Conservation (phyloP, 176 grass and related monocot species). For the Phoenix roebelenii region DNA sequence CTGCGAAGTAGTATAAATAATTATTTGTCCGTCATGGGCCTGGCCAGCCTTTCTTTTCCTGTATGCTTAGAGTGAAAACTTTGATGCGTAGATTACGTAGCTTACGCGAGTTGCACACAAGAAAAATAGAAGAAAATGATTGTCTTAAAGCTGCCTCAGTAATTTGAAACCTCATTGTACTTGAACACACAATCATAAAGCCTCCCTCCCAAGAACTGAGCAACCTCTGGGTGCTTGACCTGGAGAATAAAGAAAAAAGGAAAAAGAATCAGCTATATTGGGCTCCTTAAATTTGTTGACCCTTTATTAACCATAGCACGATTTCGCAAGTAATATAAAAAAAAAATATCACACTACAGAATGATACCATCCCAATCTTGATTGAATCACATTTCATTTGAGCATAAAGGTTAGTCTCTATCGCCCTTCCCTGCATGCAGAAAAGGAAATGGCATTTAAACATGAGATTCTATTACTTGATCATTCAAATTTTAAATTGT, state of each 20-base stretch:
- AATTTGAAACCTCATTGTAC: slow-evolving; percentile 61
- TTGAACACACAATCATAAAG: slow-evolving; percentile 98
- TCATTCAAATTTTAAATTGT: too few species aligned
- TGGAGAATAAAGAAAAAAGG: slow-evolving; percentile 16
- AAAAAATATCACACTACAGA: not conserved
- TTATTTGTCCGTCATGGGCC: too few species aligned
- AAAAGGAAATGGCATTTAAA: not conserved
- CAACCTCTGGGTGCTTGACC: slow-evolving; percentile 96
- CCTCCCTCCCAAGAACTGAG: slow-evolving; percentile 92
- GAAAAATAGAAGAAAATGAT: not conserved
- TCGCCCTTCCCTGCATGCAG: slow-evolving; percentile 65
- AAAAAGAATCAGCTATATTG: too few species aligned
- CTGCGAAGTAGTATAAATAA: too few species aligned
- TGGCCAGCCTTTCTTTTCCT: too few species aligned
- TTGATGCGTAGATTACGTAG: too few species aligned
- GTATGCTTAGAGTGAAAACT: too few species aligned
- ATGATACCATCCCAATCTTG: slow-evolving; percentile 85
- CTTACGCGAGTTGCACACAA: not conserved
- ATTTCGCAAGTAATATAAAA: not conserved
- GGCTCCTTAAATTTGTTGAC: too few species aligned
- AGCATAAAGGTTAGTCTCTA: slow-evolving; percentile 92
- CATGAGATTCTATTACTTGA: too few species aligned
- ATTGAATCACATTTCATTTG: slow-evolving; percentile 91
- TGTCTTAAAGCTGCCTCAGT: not conserved
- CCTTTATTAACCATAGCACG: too few species aligned